These are phyloP conservation scores for Apiotrichum siamense DNA, from an alignment of 1,284 basidiomycete genomes.

Conservation along the genomic window DNA sequence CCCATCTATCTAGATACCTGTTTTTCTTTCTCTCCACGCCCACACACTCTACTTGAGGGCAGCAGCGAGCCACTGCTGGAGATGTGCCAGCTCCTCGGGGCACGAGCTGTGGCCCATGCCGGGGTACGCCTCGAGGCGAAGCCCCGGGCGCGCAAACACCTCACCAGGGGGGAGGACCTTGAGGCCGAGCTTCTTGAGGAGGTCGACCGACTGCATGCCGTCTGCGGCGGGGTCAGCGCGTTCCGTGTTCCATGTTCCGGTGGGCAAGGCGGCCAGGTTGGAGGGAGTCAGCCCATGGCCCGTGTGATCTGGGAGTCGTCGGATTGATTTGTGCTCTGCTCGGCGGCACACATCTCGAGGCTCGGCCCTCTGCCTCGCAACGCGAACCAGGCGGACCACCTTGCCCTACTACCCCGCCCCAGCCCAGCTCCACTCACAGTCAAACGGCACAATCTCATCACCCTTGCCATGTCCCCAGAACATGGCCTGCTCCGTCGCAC, in stretches of 20 bases:
- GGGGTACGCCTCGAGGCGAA: conserved; percentile 46
- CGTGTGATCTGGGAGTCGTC: no score
- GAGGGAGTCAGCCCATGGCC: no score
- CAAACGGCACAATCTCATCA: conserved; percentile 64
- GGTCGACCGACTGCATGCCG: conserved; percentile 54
- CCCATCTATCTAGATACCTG: no score
- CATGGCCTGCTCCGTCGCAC: conserved; percentile 57
- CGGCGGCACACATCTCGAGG: no score
- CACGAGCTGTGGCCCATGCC: conserved; percentile 59
- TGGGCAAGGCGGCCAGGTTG: no score
- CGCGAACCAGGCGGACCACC: no score
- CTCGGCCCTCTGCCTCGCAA: no score
- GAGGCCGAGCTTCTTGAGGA: conserved; percentile 56
- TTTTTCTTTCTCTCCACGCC: not conserved
- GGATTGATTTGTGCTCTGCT: no score
- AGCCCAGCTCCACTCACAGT: conserved; percentile 43
- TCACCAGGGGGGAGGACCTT: conserved; percentile 26
- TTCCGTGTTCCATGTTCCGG: not conserved
- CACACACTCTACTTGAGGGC: conserved; percentile 24
- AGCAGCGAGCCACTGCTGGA: conserved; percentile 45
- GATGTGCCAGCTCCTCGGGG: conserved; percentile 59
- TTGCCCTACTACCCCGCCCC: no score
- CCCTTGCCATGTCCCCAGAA: conserved; percentile 82
- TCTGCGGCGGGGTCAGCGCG: conserved; percentile 23
- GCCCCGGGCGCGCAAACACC: conserved; percentile 43